A percentile compares a stretch with the other conserved stretches of the same genome.
Conservation (phyloP, 306 rosid species). For the Cucurbita maxima region DNA sequence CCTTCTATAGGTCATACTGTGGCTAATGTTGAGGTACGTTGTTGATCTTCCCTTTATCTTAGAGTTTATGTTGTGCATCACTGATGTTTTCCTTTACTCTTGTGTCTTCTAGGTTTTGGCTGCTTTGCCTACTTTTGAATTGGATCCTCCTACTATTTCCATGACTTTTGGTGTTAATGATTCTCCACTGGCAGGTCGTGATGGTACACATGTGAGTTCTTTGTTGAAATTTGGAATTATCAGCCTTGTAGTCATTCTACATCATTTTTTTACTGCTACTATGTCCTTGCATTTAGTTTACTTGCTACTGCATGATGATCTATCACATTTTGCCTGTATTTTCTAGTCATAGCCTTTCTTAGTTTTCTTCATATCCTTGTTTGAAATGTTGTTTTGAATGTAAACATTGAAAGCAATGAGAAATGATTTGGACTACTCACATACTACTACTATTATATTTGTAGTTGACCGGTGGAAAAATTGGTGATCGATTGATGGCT, state of each 20-base stretch:
- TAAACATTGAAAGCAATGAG: neutral
- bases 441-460: neutral
- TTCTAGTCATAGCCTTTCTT: neutral
- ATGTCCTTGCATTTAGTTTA: conserved; percentile 11
- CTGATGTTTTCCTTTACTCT: neutral
- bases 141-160: conserved; percentile 98
- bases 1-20: conserved; percentile 93
- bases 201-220: conserved; percentile 76
- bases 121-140: conserved; percentile 72
- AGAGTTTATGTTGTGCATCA: neutral
- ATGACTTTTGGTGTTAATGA: conserved; percentile 99
- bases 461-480: conserved; percentile 86
- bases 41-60: neutral
- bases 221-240: neutral
- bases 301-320: conserved; percentile 13
- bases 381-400: neutral
- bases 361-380: neutral
- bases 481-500: conserved; percentile 76
- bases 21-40: conserved; percentile 52
- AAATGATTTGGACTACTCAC: neutral
- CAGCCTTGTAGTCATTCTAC: neutral
- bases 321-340: neutral
- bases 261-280: conserved; percentile 6
- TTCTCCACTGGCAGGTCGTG: conserved; percentile 97
- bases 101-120: conserved; percentile 37